Evolutionary conservation across 2,329 filamentous ascomycete species (phyloP).

Genomic region (Thielaviopsis populi): DNA sequence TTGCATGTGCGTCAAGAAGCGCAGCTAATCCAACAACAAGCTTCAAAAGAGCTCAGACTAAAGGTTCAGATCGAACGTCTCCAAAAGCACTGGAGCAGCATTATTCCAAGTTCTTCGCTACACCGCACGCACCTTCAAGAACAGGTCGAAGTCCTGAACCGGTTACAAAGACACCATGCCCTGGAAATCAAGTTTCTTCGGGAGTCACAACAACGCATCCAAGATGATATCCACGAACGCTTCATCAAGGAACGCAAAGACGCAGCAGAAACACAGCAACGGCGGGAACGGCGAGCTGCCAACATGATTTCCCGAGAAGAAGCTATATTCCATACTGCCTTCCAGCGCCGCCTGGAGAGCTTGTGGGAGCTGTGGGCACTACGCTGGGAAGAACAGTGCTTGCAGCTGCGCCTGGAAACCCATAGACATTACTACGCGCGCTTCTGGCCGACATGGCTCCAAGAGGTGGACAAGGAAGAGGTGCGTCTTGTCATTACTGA

Average conservation of each 20-base stretch:
- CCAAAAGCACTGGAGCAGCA: constrained; percentile 12
- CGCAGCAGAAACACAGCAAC: constrained; percentile 8
- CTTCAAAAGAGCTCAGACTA: constrained; percentile 13
- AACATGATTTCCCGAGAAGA: constrained; percentile 15
- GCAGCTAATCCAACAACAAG: constrained; percentile 11
- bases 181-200: constrained; percentile 14
- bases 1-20: constrained; percentile 15
- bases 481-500: constrained; percentile 4
- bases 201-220: constrained; percentile 15
- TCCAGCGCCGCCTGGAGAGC: constrained; percentile 6
- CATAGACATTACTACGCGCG: constrained; percentile 3
- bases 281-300: constrained; percentile 10
- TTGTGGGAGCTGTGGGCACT: constrained; percentile 15
- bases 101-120: constrained; percentile 7
- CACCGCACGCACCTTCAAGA: constrained; percentile 12
- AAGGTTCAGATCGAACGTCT: constrained; percentile 12
- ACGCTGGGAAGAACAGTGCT: constrained; percentile 14
- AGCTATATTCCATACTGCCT: constrained; percentile 11
- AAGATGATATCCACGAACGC: constrained; percentile 13
- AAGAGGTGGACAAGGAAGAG: not conserved
- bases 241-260: constrained; percentile 9
- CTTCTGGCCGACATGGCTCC: constrained; percentile 14
- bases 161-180: constrained; percentile 5
- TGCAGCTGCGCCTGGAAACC: constrained; percentile 1
- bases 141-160: constrained; percentile 4